phyloP scores from a whole-genome alignment of 108 stramenopile genomes.

The Stephanodiscus minutulus region DNA sequence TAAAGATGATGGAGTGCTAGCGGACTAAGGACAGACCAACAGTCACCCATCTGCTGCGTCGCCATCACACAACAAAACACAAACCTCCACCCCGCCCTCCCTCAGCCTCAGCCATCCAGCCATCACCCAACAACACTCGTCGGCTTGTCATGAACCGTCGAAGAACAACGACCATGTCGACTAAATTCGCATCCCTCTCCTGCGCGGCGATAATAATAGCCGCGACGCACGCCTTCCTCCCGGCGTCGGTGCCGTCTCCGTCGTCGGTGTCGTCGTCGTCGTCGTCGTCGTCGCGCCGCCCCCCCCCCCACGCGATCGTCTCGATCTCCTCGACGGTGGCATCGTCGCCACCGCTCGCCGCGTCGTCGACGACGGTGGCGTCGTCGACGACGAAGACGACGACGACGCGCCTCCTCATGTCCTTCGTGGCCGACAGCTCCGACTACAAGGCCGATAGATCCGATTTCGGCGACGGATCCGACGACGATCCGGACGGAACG shows the following conservation, averaged over 20 bases:
- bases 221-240: conserved; percentile 10
- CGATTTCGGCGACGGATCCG: conserved; percentile 35
- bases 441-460: conserved; percentile 63
- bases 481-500: conserved; percentile 24
- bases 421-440: conserved; percentile 59
- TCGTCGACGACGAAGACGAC: background rate
- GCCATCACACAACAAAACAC: background rate
- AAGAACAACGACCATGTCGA: background rate
- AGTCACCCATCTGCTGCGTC: background rate
- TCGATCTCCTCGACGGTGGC: background rate
- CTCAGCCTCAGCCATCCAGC: background rate
- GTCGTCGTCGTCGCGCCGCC: background rate
- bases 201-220: conserved; percentile 1
- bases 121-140: background rate
- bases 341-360: background rate
- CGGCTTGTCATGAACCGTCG: background rate
- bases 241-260: background rate
- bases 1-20: too few relatives aligned
- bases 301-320: too few relatives aligned
- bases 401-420: conserved; percentile 2
- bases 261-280: too few relatives aligned
- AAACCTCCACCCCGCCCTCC: too few relatives aligned
- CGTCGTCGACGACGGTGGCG: background rate
- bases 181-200: background rate
- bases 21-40: background rate